Percentiles rank a stretch among this genome's conserved stretches.
Conservation (phyloP, 2,329 filamentous ascomycete genomes). For the Sporothrix curviconia region DNA sequence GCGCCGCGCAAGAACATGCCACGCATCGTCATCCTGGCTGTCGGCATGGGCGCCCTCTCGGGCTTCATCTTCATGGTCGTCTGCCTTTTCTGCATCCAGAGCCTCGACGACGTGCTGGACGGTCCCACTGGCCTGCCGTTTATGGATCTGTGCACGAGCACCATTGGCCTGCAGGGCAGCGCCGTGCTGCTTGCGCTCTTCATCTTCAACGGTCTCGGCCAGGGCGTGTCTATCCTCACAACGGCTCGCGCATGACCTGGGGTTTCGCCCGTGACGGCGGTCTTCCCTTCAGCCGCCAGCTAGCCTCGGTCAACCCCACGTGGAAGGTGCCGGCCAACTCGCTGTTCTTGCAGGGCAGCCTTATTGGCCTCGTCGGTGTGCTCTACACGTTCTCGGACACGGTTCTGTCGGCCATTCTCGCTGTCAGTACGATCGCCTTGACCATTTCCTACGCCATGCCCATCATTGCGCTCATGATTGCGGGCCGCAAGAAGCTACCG, state of each 20-base stretch:
- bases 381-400: conserved; percentile 49
- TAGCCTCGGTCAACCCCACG: conserved; percentile 31
- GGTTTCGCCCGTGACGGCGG: conserved; percentile 43
- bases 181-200: conserved; percentile 35
- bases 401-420: conserved; percentile 47
- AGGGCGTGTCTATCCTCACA: conserved; percentile 29
- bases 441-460: conserved; percentile 47
- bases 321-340: conserved; percentile 34
- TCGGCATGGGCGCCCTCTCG: conserved; percentile 30
- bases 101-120: conserved; percentile 21
- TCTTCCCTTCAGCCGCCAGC: conserved; percentile 33
- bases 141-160: conserved; percentile 36
- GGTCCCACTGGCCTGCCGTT: conserved; percentile 39
- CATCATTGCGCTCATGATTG: conserved; percentile 40
- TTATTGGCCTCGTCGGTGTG: conserved; percentile 15
- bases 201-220: conserved; percentile 39
- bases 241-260: conserved; percentile 32
- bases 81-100: conserved; percentile 16
- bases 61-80: conserved; percentile 25
- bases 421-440: conserved; percentile 50
- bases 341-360: conserved; percentile 8
- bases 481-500: conserved; percentile 47
- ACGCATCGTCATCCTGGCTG: conserved; percentile 27
- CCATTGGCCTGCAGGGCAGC: conserved; percentile 31
- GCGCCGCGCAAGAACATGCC: conserved; percentile 27